These are phyloP conservation scores for Pleurotus tuber-regium DNA, from an alignment of 768 basidiomycete genomes.

Conservation along the genomic window DNA sequence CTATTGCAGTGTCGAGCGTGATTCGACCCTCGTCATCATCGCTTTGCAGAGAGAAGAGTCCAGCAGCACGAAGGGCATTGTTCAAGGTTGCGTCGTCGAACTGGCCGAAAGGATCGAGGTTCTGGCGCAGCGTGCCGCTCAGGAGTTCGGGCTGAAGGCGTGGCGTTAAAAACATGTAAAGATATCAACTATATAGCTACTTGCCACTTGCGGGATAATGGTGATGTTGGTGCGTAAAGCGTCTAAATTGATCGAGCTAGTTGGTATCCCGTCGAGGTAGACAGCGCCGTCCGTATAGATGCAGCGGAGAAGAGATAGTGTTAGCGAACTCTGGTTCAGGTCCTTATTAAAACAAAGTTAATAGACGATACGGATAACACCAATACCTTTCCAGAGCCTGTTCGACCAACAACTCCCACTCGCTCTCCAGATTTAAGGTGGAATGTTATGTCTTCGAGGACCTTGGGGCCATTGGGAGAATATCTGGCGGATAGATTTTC, in stretches of 20 bases:
- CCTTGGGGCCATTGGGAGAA: conserved; percentile 40
- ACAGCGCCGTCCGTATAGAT: conserved; percentile 54
- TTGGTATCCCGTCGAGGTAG: conserved; percentile 48
- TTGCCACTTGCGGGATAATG: conserved; percentile 48
- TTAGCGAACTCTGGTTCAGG: conserved; percentile 24
- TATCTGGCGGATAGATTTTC: conserved; percentile 54
- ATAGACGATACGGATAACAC: background rate
- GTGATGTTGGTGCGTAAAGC: conserved; percentile 54
- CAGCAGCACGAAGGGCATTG: conserved; percentile 10
- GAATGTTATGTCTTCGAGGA: conserved; percentile 49
- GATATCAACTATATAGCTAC: conserved; percentile 3
- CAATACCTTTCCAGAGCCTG: conserved; percentile 34
- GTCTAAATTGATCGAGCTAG: conserved; percentile 48
- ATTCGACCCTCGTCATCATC: conserved; percentile 30
- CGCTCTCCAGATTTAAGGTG: conserved; percentile 55
- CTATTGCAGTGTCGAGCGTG: conserved; percentile 54
- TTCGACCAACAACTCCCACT: conserved; percentile 42
- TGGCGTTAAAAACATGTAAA: background rate
- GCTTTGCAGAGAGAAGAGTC: conserved; percentile 13
- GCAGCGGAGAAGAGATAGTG: conserved; percentile 50
- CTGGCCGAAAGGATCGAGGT: conserved; percentile 14
- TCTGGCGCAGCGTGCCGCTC: conserved; percentile 12
- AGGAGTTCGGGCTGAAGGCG: conserved; percentile 10
- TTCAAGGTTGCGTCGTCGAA: conserved; percentile 13
- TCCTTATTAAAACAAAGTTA: background rate